Conservation (phyloP, 352 stramenopile genomes). For the Phytophthora hybrid region DNA sequence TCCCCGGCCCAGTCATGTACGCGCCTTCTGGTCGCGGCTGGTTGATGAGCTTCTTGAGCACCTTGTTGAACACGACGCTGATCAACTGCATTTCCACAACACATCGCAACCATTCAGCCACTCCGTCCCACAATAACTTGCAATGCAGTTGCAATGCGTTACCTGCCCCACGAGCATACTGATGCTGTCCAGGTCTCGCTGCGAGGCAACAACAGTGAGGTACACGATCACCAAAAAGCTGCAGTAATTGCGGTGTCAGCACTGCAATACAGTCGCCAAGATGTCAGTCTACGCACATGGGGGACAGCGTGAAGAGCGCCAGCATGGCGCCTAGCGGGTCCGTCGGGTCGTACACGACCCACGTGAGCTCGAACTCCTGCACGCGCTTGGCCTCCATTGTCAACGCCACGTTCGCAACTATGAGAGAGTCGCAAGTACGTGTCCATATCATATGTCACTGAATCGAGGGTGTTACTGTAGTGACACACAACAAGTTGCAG, state of each 20-base stretch:
- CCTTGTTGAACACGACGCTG: constrained; percentile 82
- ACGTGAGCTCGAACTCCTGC: constrained; percentile 85
- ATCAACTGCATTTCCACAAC: constrained; percentile 44
- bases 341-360: constrained; percentile 82
- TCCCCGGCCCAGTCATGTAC: constrained; percentile 69
- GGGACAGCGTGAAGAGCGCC: constrained; percentile 80
- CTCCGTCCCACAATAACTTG: not conserved
- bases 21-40: constrained; percentile 74
- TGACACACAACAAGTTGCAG: constrained; percentile 9
- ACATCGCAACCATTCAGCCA: constrained; percentile 3
- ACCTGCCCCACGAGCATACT: constrained; percentile 80
- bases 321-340: constrained; percentile 74
- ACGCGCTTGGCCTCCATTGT: constrained; percentile 38
- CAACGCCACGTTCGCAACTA: constrained; percentile 2
- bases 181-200: constrained; percentile 83
- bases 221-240: constrained; percentile 91
- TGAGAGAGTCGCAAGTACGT: not conserved
- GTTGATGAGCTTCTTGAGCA: constrained; percentile 80
- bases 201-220: constrained; percentile 76
- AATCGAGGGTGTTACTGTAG: not conserved
- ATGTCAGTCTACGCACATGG: constrained; percentile 55
- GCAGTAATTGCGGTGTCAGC: constrained; percentile 4
- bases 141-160: not conserved
- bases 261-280: constrained; percentile 3
- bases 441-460: constrained; percentile 13